Evolutionary conservation across 2,329 filamentous ascomycete genomes (phyloP).

Genomic region (Colletotrichum tanaceti): DNA sequence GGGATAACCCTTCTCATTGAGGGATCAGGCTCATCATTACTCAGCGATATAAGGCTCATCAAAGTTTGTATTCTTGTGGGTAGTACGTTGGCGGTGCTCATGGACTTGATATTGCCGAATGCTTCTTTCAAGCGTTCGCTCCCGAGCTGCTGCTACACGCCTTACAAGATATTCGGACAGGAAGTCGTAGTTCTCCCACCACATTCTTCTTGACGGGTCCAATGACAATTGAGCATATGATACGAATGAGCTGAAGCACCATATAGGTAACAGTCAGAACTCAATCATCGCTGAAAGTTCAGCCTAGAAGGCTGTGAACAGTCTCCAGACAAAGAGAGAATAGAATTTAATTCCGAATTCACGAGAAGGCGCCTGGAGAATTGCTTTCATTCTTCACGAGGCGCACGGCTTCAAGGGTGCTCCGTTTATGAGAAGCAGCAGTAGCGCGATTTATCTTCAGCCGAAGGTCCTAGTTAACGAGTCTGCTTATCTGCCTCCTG

Average conservation of each 20-base stretch:
- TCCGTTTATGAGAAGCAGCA: neutral
- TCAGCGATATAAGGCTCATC: too few species aligned
- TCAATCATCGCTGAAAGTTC: too few species aligned
- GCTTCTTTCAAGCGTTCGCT: too few species aligned
- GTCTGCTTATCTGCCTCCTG: neutral
- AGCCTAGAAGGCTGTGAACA: too few species aligned
- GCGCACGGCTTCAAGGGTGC: neutral
- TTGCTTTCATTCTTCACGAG: neutral
- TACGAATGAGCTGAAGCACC: neutral
- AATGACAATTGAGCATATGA: neutral
- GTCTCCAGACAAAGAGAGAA: conserved; percentile 10
- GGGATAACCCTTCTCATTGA: too few species aligned
- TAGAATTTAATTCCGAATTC: neutral
- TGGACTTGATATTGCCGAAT: too few species aligned
- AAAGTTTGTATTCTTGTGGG: too few species aligned
- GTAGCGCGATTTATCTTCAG: neutral
- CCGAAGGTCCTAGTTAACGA: conserved; percentile 6
- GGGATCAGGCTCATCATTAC: too few species aligned
- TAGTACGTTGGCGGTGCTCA: too few species aligned
- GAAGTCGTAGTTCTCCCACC: neutral
- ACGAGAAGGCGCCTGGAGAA: neutral
- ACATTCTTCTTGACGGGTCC: too few species aligned
- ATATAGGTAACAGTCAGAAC: neutral
- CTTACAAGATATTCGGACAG: neutral
- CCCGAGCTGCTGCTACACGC: too few species aligned